Conservation (phyloP, 2,329 filamentous ascomycete genomes). For the Fusarium marasasianum region DNA sequence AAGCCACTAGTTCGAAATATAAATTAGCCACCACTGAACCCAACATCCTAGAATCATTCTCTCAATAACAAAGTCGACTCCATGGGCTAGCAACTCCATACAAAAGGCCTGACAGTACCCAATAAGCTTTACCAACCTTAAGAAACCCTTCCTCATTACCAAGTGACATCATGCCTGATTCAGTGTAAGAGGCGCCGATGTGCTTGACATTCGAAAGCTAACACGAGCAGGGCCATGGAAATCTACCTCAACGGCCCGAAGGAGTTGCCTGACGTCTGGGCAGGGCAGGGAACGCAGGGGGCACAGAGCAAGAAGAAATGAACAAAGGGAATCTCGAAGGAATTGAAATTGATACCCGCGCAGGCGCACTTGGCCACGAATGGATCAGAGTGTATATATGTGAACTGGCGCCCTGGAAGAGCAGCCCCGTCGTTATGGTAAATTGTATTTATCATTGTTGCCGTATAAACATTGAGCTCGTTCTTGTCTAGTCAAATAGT, state of each 20-base stretch:
- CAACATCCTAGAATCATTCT: background rate
- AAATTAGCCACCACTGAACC: constrained; percentile 6
- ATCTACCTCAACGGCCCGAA: background rate
- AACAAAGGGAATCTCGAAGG: background rate
- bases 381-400: constrained; percentile 16
- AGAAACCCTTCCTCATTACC: background rate
- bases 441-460: constrained; percentile 20
- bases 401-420: background rate
- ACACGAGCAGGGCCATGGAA: constrained; percentile 9
- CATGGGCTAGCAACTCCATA: background rate
- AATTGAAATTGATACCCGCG: constrained; percentile 29
- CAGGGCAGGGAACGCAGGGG: constrained; percentile 7
- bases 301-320: background rate
- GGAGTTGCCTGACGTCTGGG: constrained; percentile 27
- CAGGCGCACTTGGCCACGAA: constrained; percentile 19
- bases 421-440: constrained; percentile 2
- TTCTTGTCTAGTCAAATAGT: constrained; percentile 1
- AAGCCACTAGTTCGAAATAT: constrained; percentile 18
- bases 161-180: constrained; percentile 18
- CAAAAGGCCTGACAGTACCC: background rate
- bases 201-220: background rate
- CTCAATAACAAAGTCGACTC: background rate
- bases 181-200: background rate
- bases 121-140: background rate
- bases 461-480: constrained; percentile 9